Conservation (phyloP, 352 stramenopile species). For the Thraustochytrium sp. region DNA sequence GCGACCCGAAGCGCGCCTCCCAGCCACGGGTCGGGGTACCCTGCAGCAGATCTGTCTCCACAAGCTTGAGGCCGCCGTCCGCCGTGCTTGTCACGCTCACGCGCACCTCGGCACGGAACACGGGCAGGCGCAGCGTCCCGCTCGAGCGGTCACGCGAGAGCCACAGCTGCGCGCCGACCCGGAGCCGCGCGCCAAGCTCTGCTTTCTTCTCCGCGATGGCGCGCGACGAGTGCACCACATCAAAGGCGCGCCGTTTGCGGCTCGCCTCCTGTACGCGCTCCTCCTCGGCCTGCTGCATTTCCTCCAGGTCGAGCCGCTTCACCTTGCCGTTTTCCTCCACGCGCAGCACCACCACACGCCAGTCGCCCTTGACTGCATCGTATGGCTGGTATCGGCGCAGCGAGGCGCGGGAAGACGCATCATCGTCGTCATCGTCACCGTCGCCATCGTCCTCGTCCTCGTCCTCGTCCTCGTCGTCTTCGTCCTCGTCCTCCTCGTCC, state of each 20-base stretch:
- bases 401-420: not conserved
- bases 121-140: constrained; percentile 70
- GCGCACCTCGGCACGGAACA: constrained; percentile 66
- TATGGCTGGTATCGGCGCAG: not conserved
- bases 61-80: constrained; percentile 62
- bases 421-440: not conserved
- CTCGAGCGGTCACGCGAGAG: constrained; percentile 53
- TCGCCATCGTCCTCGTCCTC: not conserved
- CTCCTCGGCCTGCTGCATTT: not conserved
- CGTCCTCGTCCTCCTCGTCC: constrained; percentile 54
- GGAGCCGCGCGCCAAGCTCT: constrained; percentile 68
- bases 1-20: constrained; percentile 70
- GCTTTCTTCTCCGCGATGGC: constrained; percentile 50
- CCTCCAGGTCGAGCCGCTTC: not conserved
- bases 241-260: not conserved
- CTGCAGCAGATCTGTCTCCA: constrained; percentile 70
- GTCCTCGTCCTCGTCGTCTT: constrained; percentile 55
- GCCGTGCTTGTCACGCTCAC: constrained; percentile 61
- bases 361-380: not conserved
- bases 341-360: not conserved
- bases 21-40: constrained; percentile 76
- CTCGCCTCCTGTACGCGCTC: not conserved
- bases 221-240: constrained; percentile 58
- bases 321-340: not conserved
- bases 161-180: constrained; percentile 54